Evolutionary conservation across 805 yeast species (phyloP).

Genomic region (Starmera amethionina): DNA sequence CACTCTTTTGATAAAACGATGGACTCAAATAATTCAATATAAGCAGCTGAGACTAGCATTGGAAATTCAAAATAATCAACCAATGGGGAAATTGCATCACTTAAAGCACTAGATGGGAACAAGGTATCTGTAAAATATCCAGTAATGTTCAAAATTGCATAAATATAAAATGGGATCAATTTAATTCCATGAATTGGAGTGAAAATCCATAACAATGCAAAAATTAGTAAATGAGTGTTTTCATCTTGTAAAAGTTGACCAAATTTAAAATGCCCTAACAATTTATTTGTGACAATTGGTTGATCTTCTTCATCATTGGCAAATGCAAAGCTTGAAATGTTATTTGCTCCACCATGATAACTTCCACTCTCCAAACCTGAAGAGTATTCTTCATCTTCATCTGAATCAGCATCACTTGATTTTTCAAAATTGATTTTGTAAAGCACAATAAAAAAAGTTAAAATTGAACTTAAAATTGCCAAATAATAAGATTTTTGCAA

Average conservation of each 20-base stretch:
- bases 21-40: slow-evolving; percentile 27
- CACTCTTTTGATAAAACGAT: slow-evolving; percentile 21
- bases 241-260: slow-evolving; percentile 30
- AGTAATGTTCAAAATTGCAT: slow-evolving; percentile 29
- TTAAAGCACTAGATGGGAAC: slow-evolving; percentile 21
- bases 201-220: slow-evolving; percentile 27
- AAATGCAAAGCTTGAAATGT: too few relatives aligned
- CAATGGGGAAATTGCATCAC: slow-evolving; percentile 26
- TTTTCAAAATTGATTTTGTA: slow-evolving; percentile 7
- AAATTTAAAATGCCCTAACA: slow-evolving; percentile 14
- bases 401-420: background rate
- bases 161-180: slow-evolving; percentile 29
- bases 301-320: slow-evolving; percentile 5
- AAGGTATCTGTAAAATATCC: slow-evolving; percentile 23
- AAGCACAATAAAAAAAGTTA: slow-evolving; percentile 17
- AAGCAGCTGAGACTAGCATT: slow-evolving; percentile 26
- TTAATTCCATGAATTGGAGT: slow-evolving; percentile 24
- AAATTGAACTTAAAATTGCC: slow-evolving; percentile 10
- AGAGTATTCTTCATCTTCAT: too few relatives aligned
- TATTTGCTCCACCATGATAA: too few relatives aligned
- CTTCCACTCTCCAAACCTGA: too few relatives aligned
- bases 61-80: slow-evolving; percentile 29
- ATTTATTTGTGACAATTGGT: background rate
- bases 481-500: slow-evolving; percentile 7
- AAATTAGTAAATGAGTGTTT: slow-evolving; percentile 28